phyloP scores from a whole-genome alignment of 495 filamentous ascomycete species.

The Parathielavia appendiculata region DNA sequence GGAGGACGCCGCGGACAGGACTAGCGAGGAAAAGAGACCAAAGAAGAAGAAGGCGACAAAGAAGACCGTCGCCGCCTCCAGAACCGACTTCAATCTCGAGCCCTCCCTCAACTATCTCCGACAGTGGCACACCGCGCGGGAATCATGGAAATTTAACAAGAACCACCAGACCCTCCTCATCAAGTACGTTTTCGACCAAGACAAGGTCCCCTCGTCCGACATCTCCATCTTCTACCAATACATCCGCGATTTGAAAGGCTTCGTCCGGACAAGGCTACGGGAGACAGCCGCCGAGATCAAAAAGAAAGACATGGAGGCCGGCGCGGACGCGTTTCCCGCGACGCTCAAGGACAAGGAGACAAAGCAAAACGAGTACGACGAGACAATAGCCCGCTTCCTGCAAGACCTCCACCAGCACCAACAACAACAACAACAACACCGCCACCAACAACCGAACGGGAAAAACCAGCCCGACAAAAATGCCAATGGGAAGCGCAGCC shows the following conservation, averaged over 20 bases:
- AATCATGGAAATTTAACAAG: conserved; percentile 90
- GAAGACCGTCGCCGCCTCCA: conserved; percentile 24
- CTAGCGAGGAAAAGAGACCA: conserved; percentile 24
- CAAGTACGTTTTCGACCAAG: conserved; percentile 69
- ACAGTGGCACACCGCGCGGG: conserved; percentile 59
- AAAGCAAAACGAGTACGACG: conserved; percentile 50
- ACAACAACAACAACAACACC: conserved; percentile 22
- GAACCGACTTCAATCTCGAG: conserved; percentile 42
- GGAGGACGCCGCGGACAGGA: conserved; percentile 45
- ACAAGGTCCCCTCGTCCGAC: conserved; percentile 58
- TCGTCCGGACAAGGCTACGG: conserved; percentile 57
- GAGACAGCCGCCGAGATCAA: conserved; percentile 55
- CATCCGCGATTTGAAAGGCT: conserved; percentile 65
- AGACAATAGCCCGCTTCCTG: conserved; percentile 46
- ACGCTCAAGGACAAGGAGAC: conserved; percentile 41
- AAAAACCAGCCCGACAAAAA: conserved; percentile 12
- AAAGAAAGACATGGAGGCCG: conserved; percentile 45
- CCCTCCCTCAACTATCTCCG: conserved; percentile 69
- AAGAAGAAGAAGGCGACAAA: conserved; percentile 42
- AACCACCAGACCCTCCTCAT: conserved; percentile 74
- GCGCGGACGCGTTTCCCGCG: conserved; percentile 36
- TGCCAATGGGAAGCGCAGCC: conserved; percentile 34
- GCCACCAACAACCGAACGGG: conserved; percentile 6
- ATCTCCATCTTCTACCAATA: conserved; percentile 62
- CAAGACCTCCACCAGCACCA: conserved; percentile 28